Conservation (phyloP, 2,329 filamentous ascomycete species). For the Aspergillus alliaceus region DNA sequence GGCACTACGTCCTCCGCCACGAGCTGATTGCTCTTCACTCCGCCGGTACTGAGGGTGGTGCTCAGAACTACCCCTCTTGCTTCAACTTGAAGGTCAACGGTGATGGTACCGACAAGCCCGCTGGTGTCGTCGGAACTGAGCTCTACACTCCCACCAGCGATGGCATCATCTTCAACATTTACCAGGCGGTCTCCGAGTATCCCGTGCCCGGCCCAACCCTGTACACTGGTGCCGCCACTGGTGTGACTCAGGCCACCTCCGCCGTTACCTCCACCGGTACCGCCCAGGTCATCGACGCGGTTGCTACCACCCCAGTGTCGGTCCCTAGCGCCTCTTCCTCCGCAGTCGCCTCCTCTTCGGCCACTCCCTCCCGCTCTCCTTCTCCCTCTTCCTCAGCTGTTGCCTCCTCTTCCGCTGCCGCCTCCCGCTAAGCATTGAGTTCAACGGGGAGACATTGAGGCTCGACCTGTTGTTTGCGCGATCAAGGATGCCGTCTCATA, state of each 20-base stretch:
- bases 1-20: conserved; percentile 53
- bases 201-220: conserved; percentile 50
- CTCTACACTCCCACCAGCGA: conserved; percentile 56
- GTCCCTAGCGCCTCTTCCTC: not conserved
- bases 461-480: not conserved
- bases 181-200: conserved; percentile 46
- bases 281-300: conserved; percentile 4
- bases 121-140: conserved; percentile 49
- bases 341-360: not conserved
- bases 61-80: conserved; percentile 55
- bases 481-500: no score
- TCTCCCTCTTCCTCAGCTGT: conserved; percentile 6
- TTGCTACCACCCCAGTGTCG: not conserved
- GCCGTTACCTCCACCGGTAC: conserved; percentile 15
- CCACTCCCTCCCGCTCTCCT: conserved; percentile 5
- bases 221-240: conserved; percentile 14
- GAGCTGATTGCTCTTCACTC: conserved; percentile 54
- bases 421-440: not conserved
- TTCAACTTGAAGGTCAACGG: conserved; percentile 59
- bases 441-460: not conserved
- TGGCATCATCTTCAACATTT: conserved; percentile 59
- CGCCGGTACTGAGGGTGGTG: conserved; percentile 40
- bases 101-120: conserved; percentile 44
- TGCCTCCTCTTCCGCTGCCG: not conserved
- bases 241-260: conserved; percentile 14